Percentiles rank a stretch among this genome's conserved stretches.
These are phyloP conservation scores for Pichia inconspicua DNA, from an alignment of 1,139 yeast genomes.

Conservation along the genomic window DNA sequence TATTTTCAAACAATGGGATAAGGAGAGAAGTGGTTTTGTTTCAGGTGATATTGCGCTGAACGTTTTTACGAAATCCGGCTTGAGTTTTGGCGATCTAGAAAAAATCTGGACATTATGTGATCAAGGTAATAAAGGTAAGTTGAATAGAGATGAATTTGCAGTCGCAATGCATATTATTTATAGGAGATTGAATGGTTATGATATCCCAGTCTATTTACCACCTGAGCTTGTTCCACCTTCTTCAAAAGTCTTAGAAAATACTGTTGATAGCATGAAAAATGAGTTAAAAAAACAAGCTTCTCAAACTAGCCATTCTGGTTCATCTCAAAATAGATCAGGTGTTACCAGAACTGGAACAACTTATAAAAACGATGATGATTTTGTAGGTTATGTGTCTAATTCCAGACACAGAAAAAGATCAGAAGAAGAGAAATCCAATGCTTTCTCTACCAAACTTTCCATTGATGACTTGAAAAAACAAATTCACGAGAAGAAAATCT, in stretches of 20 bases:
- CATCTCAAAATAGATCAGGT: constrained; percentile 13
- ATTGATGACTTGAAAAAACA: constrained; percentile 51
- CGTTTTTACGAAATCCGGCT: constrained; percentile 85
- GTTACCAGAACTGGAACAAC: constrained; percentile 44
- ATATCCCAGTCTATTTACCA: constrained; percentile 65
- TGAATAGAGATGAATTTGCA: constrained; percentile 72
- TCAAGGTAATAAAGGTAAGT: constrained; percentile 59
- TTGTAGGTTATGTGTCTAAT: constrained; percentile 56
- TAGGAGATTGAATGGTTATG: constrained; percentile 63
- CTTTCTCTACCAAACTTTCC: constrained; percentile 22
- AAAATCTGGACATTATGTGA: constrained; percentile 83
- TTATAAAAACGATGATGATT: constrained; percentile 61
- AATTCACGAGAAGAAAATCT: constrained; percentile 61
- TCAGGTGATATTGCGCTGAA: constrained; percentile 79
- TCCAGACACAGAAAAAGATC: constrained; percentile 46
- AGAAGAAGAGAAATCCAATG: constrained; percentile 9
- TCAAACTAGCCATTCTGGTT: constrained; percentile 16
- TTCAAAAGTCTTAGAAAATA: constrained; percentile 48
- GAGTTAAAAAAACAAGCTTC: constrained; percentile 29
- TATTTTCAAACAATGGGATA: constrained; percentile 84
- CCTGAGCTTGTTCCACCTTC: constrained; percentile 76
- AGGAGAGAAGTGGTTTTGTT: constrained; percentile 55
- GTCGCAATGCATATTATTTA: constrained; percentile 80
- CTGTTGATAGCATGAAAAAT: constrained; percentile 45
- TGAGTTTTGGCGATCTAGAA: constrained; percentile 77